Evolutionary conservation across 2,329 filamentous ascomycete genomes (phyloP).

Genomic region (Penicillium aurantiogriseum): DNA sequence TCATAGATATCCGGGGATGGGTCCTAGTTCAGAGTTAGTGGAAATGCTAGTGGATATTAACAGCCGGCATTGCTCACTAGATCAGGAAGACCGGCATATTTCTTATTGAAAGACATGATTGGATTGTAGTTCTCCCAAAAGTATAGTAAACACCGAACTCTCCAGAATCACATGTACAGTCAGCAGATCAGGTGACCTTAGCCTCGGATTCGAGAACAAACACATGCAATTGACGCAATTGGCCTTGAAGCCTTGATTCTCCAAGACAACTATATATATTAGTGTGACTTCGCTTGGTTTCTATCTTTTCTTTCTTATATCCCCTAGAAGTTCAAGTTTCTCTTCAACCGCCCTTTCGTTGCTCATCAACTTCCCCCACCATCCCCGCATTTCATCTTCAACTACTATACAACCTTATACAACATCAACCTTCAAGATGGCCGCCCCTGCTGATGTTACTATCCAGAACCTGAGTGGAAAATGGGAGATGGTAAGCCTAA

Average conservation of each 20-base stretch:
- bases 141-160: constrained; percentile 13
- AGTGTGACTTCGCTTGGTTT: neutral
- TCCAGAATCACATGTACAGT: constrained; percentile 10
- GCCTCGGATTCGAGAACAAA: constrained; percentile 20
- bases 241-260: neutral
- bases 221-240: constrained; percentile 25
- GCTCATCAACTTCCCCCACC: constrained; percentile 11
- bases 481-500: constrained; percentile 63
- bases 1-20: constrained; percentile 94
- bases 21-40: constrained; percentile 57
- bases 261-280: constrained; percentile 17
- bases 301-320: neutral
- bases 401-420: neutral
- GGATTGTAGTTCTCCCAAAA: constrained; percentile 6
- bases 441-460: constrained; percentile 66
- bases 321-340: neutral
- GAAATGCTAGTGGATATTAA: neutral
- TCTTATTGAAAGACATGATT: constrained; percentile 70
- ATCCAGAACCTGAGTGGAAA: constrained; percentile 66
- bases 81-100: constrained; percentile 79
- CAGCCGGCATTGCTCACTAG: constrained; percentile 54
- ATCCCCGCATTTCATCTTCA: constrained; percentile 19
- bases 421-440: constrained; percentile 55
- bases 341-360: neutral
- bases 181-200: constrained; percentile 16